Percentiles rank a stretch among this genome's conserved stretches.
Evolutionary conservation across 805 yeast species (phyloP).

Genomic region (Sungouiella blattae): DNA sequence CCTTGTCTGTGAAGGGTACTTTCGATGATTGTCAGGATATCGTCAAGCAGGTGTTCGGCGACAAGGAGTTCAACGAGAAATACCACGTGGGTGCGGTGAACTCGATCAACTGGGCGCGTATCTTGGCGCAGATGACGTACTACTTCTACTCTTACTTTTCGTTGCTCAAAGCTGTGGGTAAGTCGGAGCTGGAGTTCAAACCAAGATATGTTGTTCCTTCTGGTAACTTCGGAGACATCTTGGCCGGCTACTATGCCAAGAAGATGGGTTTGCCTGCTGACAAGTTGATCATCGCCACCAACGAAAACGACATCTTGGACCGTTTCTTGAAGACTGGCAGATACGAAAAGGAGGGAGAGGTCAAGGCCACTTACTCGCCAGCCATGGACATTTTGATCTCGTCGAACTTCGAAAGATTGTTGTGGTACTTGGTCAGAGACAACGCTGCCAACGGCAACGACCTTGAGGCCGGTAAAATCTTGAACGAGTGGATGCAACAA

Average conservation of each 20-base stretch:
- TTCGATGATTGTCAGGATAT: conserved; percentile 98
- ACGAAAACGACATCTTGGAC: conserved; percentile 90
- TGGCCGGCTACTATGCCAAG: conserved; percentile 93
- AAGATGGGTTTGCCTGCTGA: conserved; percentile 93
- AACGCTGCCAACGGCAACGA: conserved; percentile 52
- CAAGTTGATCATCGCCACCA: conserved; percentile 88
- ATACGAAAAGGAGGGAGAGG: conserved; percentile 73
- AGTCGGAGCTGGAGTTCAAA: conserved; percentile 23
- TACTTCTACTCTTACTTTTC: conserved; percentile 91
- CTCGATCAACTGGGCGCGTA: conserved; percentile 99
- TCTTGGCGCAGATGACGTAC: conserved; percentile 95
- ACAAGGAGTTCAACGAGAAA: conserved; percentile 77
- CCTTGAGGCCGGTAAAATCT: conserved; percentile 65
- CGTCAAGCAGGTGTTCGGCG: conserved; percentile 91
- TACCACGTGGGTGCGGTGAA: conserved; percentile 97
- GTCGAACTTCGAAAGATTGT: conserved; percentile 91
- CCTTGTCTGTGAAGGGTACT: conserved; percentile 91
- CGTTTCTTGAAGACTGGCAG: conserved; percentile 85
- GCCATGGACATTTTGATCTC: conserved; percentile 98
- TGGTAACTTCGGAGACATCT: conserved; percentile 97
- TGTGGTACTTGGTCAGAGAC: conserved; percentile 89
- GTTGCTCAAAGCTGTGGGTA: conserved; percentile 39
- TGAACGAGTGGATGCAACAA: conserved; percentile 73
- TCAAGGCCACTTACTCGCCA: conserved; percentile 88
- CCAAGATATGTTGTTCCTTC: conserved; percentile 92